Percentiles rank a stretch among this genome's conserved stretches.
phyloP scores from a whole-genome alignment of 2,329 filamentous ascomycete species.

The Cladosporium sp. region DNA sequence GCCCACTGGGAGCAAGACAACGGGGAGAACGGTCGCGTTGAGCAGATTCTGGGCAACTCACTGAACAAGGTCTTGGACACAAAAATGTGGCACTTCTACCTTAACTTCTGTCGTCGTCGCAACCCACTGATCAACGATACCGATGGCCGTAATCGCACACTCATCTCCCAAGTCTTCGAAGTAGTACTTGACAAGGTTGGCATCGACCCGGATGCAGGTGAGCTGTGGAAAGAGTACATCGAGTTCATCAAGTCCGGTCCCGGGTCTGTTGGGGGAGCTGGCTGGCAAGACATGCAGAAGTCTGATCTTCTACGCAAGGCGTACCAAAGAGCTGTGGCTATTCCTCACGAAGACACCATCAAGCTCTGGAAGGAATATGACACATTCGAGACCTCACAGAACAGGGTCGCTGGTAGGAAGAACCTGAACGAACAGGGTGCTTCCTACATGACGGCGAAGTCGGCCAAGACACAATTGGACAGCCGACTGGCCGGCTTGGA shows the following conservation, averaged over 20 bases:
- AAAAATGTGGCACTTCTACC: slow-evolving; percentile 86
- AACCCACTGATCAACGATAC: slow-evolving; percentile 84
- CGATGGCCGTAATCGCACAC: slow-evolving; percentile 72
- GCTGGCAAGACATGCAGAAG: slow-evolving; percentile 97
- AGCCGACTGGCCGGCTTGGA: slow-evolving; percentile 77
- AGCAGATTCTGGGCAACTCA: slow-evolving; percentile 79
- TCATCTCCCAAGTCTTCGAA: slow-evolving; percentile 84
- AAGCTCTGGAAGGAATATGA: slow-evolving; percentile 97
- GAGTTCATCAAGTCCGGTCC: slow-evolving; percentile 88
- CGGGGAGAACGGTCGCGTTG: slow-evolving; percentile 77
- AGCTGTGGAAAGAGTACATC: slow-evolving; percentile 92
- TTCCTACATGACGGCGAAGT: slow-evolving; percentile 93
- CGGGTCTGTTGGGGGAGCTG: slow-evolving; percentile 73
- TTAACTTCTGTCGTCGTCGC: slow-evolving; percentile 89
- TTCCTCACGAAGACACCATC: slow-evolving; percentile 82
- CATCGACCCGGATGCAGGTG: slow-evolving; percentile 84
- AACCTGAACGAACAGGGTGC: slow-evolving; percentile 91
- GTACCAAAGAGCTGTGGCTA: slow-evolving; percentile 84
- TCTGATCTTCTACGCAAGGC: slow-evolving; percentile 91
- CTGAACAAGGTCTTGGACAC: slow-evolving; percentile 79
- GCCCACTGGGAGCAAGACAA: slow-evolving; percentile 85
- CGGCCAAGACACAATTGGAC: slow-evolving; percentile 84
- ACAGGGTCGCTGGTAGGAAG: slow-evolving; percentile 91
- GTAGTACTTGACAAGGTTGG: slow-evolving; percentile 89
- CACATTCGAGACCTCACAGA: slow-evolving; percentile 88